These are phyloP conservation scores for Hortiboletus flavorubellus DNA, from an alignment of 768 basidiomycete genomes.

Conservation along the genomic window DNA sequence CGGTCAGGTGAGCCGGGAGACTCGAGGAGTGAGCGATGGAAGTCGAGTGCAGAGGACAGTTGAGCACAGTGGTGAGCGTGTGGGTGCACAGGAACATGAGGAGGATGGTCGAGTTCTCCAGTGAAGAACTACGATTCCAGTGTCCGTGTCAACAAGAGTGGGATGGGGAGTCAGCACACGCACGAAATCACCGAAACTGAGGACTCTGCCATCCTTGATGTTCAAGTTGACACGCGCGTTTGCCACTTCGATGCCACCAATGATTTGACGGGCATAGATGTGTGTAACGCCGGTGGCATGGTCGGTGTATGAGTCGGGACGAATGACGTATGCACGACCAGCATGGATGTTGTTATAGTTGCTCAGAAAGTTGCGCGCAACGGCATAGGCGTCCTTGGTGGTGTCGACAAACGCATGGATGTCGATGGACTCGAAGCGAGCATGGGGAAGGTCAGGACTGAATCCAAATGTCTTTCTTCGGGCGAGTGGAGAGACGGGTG, in stretches of 20 bases:
- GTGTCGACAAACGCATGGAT: conserved; percentile 32
- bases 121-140: conserved; percentile 59
- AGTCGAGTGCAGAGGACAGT: conserved; percentile 33
- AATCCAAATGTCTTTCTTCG: conserved; percentile 86
- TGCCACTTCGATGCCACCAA: conserved; percentile 82
- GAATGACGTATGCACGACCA: conserved; percentile 51
- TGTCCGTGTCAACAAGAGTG: conserved; percentile 1
- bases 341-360: conserved; percentile 35
- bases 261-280: conserved; percentile 78
- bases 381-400: conserved; percentile 48
- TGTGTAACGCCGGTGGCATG: conserved; percentile 79
- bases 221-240: conserved; percentile 94
- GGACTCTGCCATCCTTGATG: conserved; percentile 75
- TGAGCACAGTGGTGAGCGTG: conserved; percentile 53
- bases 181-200: conserved; percentile 87
- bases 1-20: conserved; percentile 12
- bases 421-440: conserved; percentile 55
- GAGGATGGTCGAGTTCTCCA: conserved; percentile 38
- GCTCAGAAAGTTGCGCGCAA: conserved; percentile 59
- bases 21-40: too few species aligned
- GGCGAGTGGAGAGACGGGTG: not conserved
- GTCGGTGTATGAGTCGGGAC: conserved; percentile 86
- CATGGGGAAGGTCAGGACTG: conserved; percentile 75
- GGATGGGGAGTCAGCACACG: conserved; percentile 25
- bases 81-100: conserved; percentile 36